phyloP scores from a whole-genome alignment of 2,329 filamentous ascomycete genomes.

The Daldinia sp. region DNA sequence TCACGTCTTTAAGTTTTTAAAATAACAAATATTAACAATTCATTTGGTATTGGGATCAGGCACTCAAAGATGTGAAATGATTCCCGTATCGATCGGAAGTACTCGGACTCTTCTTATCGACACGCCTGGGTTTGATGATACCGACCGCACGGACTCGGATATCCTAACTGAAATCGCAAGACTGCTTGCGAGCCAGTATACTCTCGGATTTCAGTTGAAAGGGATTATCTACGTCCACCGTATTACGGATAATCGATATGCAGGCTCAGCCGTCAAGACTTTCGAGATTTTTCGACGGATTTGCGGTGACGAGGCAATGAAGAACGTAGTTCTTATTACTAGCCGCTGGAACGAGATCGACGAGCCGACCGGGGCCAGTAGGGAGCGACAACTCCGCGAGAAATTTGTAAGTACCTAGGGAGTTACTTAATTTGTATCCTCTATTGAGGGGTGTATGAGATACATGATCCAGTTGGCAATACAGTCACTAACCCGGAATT shows the following conservation, averaged over 20 bases:
- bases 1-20: background rate
- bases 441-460: too few relatives aligned
- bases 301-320: conserved; percentile 36
- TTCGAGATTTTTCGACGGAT: conserved; percentile 42
- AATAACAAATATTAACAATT: background rate
- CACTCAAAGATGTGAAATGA: conserved; percentile 1
- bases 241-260: conserved; percentile 43
- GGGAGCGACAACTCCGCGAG: background rate
- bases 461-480: too few relatives aligned
- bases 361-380: background rate
- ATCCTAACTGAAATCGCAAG: conserved; percentile 44
- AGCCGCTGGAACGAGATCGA: conserved; percentile 22
- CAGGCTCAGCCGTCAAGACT: conserved; percentile 32
- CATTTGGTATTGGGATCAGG: background rate
- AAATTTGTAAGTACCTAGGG: background rate
- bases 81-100: background rate
- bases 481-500: background rate
- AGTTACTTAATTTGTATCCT: too few relatives aligned
- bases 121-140: conserved; percentile 48
- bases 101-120: conserved; percentile 43
- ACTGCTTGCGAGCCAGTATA: conserved; percentile 39
- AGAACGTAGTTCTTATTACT: conserved; percentile 27
- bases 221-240: conserved; percentile 48
- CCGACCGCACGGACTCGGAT: conserved; percentile 40
- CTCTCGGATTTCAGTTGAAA: conserved; percentile 36